These are phyloP conservation scores for Macrophomina pseudophaseolina DNA, from an alignment of 2,329 filamentous ascomycete genomes.

Conservation along the genomic window DNA sequence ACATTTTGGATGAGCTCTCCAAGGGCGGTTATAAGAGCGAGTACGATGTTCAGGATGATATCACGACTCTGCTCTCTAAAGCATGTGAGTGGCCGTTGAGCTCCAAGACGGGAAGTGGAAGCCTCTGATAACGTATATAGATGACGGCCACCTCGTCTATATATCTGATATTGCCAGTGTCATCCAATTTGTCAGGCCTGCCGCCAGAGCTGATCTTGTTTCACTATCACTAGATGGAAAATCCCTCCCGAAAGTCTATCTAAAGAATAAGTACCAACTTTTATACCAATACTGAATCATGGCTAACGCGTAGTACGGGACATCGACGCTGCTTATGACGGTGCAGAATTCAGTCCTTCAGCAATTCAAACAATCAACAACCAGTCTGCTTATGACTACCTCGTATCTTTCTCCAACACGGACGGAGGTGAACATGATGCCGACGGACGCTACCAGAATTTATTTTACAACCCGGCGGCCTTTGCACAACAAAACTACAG, in stretches of 20 bases:
- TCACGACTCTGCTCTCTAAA: not conserved
- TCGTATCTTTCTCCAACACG: too few relatives aligned
- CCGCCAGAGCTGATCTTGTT: conserved; percentile 32
- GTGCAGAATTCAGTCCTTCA: conserved; percentile 42
- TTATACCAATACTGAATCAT: conserved; percentile 21
- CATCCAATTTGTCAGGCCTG: conserved; percentile 22
- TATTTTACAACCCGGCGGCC: conserved; percentile 46
- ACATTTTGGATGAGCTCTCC: conserved; percentile 39
- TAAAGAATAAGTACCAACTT: conserved; percentile 25
- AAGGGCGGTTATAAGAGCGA: conserved; percentile 42
- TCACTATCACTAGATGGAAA: conserved; percentile 44
- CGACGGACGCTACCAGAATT: conserved; percentile 47
- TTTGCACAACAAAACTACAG: conserved; percentile 35
- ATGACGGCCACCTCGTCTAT: conserved; percentile 3
- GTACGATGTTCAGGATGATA: conserved; percentile 46
- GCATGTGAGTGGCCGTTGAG: too few relatives aligned
- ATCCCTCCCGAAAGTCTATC: conserved; percentile 44
- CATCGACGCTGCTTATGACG: too few relatives aligned
- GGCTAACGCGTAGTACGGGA: conserved; percentile 35
- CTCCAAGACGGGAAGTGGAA: too few relatives aligned
- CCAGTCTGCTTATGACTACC: conserved; percentile 38
- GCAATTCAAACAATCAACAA: conserved; percentile 47
- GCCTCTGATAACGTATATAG: too few relatives aligned
- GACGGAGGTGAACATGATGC: conserved; percentile 46
- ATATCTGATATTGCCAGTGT: not conserved